Evolutionary conservation across 148 eudicot genomes (phyloP), one percentile per base, ranked within the genome.

Genomic region (Agrostemma githago): DNA sequence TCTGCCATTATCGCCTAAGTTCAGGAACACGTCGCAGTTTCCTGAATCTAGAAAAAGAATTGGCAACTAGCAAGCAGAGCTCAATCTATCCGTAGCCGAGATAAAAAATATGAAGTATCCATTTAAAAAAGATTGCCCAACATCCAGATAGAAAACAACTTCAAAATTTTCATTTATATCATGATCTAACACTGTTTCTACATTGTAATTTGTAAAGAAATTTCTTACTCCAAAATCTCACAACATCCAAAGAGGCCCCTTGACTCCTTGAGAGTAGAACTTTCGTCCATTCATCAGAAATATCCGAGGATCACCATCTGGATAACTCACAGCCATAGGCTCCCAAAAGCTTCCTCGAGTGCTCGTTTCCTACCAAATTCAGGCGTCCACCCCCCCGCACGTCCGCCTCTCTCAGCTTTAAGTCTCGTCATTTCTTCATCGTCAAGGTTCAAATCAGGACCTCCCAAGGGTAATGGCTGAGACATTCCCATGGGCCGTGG

Each of bases 291-390:
- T 14, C 57, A 9, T 68, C 15, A 20, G 5, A 8, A 53, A 4
- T 44, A 63, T 48, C 12, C 9, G 17, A 62, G 34, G 41, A 0
- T 46, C 40, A 44, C 6, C 15, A 51, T 41, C 77, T 4, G 34
- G n/a, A 48, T 41, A 21, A 39, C 63, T 78, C 71, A 93, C 42
- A 89, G 44, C 97, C 97, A 94, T 80, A 94, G 85, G 83, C 90
- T 87, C 44, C 87, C 87, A 76, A 91, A 91, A 73, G 98, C 96
- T 85, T 94, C 98, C 78, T 94, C 98, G 10, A 94, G 90, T 15
- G 98, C 92, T 73, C 98, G 84, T 76, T 88, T 94, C 81, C 77
- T 82, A 78, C 89, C 77, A 38, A 91, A 72, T 71, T 91, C 96
- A 6, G 86, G 54, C 57, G 82, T 91, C 97, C 98, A 94, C 4